phyloP scores from a whole-genome alignment of 441 rosid genomes.

The Erodium moschatum region DNA sequence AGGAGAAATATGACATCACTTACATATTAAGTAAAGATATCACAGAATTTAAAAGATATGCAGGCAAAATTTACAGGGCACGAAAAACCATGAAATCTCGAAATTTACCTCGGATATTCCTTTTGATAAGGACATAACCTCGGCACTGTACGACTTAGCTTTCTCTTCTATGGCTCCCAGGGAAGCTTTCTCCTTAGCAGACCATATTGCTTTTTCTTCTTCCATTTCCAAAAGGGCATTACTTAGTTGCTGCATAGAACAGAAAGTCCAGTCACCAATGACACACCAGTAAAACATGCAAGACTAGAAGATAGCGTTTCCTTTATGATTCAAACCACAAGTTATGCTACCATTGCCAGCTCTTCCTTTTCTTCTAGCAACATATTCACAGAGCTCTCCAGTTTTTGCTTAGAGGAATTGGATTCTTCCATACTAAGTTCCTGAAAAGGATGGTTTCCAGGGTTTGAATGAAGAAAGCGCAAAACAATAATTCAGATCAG shows the following conservation, averaged over 20 bases:
- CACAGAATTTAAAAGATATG: not conserved
- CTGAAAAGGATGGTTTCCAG: slow-evolving; percentile 26
- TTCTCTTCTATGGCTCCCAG: slow-evolving; percentile 54
- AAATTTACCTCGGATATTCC: slow-evolving; percentile 48
- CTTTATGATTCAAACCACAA: slow-evolving; percentile 12
- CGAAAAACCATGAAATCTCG: slow-evolving; percentile 9
- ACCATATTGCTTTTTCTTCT: slow-evolving; percentile 83
- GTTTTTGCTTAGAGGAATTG: slow-evolving; percentile 38
- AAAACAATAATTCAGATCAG: slow-evolving; percentile 15
- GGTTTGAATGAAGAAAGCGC: not conserved
- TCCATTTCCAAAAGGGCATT: slow-evolving; percentile 80
- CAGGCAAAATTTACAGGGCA: slow-evolving; percentile 3
- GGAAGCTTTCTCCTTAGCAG: slow-evolving; percentile 62
- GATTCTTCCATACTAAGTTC: slow-evolving; percentile 52
- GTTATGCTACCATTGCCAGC: slow-evolving; percentile 60
- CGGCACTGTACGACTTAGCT: slow-evolving; percentile 31
- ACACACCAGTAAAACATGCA: slow-evolving; percentile 13
- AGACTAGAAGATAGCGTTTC: not conserved
- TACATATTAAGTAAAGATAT: not conserved
- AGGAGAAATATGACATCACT: not conserved
- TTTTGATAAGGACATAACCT: slow-evolving; percentile 40
- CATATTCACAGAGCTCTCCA: slow-evolving; percentile 42
- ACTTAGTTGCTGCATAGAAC: slow-evolving; percentile 61
- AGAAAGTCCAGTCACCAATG: slow-evolving; percentile 11
- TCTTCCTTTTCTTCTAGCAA: slow-evolving; percentile 80